These are phyloP conservation scores for Rhizopogon vinicolor DNA, from an alignment of 768 basidiomycete genomes.

Conservation along the genomic window DNA sequence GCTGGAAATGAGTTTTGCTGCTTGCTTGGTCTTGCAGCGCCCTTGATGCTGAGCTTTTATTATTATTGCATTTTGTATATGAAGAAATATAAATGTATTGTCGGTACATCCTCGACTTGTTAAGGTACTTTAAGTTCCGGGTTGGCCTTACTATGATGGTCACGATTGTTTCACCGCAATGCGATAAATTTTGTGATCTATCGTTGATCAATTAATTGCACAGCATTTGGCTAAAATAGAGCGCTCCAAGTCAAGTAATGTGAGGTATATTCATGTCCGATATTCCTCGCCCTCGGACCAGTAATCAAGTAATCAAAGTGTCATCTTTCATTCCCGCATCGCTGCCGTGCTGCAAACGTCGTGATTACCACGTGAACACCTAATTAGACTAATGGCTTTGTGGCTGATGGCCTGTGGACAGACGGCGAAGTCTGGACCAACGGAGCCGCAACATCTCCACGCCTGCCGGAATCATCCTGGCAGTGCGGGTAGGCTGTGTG, in stretches of 20 bases:
- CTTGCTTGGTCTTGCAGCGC: constrained; percentile 8
- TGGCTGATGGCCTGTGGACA: too few species aligned
- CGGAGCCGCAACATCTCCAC: background rate
- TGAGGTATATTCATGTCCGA: background rate
- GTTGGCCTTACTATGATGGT: too few species aligned
- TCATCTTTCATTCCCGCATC: background rate
- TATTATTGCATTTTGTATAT: background rate
- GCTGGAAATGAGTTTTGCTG: constrained; percentile 8
- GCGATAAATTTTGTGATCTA: background rate
- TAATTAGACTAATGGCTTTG: background rate
- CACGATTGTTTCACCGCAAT: background rate
- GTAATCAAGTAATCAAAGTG: background rate
- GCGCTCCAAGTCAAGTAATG: background rate
- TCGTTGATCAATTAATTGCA: background rate
- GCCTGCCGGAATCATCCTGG: background rate
- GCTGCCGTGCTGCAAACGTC: background rate
- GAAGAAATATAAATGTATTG: background rate
- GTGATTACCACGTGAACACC: background rate
- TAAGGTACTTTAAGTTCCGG: too few species aligned
- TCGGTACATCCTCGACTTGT: background rate
- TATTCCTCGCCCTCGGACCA: background rate
- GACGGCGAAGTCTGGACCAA: background rate
- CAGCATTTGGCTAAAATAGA: background rate
- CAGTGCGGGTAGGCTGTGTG: background rate
- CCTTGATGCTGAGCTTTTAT: constrained; percentile 26